phyloP scores from a whole-genome alignment of 2,329 filamentous ascomycete genomes.

The Phialophora chinensis region DNA sequence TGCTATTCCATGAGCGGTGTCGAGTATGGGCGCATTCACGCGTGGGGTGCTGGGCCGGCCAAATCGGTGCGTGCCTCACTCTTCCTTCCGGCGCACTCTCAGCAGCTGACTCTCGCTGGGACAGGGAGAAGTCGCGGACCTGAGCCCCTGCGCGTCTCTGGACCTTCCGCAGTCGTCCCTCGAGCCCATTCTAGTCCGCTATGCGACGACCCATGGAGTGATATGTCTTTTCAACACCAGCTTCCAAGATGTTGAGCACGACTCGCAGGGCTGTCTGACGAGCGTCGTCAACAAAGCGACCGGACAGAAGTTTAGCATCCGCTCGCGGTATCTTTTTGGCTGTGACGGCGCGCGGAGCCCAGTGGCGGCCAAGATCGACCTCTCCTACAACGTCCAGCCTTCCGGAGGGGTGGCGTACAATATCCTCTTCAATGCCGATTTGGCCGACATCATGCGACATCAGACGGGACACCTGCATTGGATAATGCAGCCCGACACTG shows the following conservation, averaged over 20 bases:
- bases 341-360: conserved; percentile 60
- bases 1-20: conserved; percentile 52
- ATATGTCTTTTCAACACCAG: conserved; percentile 48
- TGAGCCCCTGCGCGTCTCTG: conserved; percentile 49
- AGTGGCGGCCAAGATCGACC: conserved; percentile 53
- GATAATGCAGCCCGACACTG: conserved; percentile 61
- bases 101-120: neutral
- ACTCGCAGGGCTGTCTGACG: conserved; percentile 40
- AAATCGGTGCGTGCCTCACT: conserved; percentile 41
- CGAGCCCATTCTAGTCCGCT: conserved; percentile 50
- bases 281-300: conserved; percentile 49
- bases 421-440: conserved; percentile 57
- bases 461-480: conserved; percentile 66
- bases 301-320: conserved; percentile 51
- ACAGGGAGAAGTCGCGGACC: conserved; percentile 48
- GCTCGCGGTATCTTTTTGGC: conserved; percentile 64
- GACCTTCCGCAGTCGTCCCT: conserved; percentile 53
- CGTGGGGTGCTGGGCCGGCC: conserved; percentile 50
- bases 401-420: conserved; percentile 59
- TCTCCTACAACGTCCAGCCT: conserved; percentile 53
- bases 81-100: no score
- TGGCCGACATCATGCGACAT: conserved; percentile 56
- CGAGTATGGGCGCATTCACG: conserved; percentile 51
- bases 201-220: conserved; percentile 47
- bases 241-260: conserved; percentile 40